phyloP scores from a whole-genome alignment of 2,329 filamentous ascomycete genomes.

The Venturia effusa region DNA sequence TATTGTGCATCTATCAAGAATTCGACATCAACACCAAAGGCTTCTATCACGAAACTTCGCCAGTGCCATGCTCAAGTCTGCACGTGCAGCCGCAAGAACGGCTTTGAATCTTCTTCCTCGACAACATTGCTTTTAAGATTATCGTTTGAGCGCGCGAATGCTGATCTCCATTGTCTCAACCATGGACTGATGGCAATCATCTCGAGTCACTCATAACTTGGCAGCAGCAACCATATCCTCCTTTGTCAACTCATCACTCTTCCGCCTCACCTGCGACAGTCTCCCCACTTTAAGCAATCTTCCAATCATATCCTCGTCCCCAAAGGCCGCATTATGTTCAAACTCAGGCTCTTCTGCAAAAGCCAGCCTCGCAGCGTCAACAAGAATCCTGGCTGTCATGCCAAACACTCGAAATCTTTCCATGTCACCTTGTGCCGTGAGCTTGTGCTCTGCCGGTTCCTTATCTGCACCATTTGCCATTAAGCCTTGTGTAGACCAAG shows the following conservation, averaged over 20 bases:
- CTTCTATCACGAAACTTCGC: too few species aligned
- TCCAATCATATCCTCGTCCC: slow-evolving; percentile 56
- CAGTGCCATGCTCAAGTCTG: too few species aligned
- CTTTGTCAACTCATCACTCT: slow-evolving; percentile 42
- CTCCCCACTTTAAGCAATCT: slow-evolving; percentile 45
- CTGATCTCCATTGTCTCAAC: too few species aligned
- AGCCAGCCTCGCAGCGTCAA: slow-evolving; percentile 77
- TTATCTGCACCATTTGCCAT: slow-evolving; percentile 9
- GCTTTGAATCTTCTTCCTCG: too few species aligned
- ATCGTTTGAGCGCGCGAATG: too few species aligned
- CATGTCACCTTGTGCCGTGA: slow-evolving; percentile 29
- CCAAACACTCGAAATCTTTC: slow-evolving; percentile 78
- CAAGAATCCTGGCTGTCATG: slow-evolving; percentile 87
- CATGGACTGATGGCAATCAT: too few species aligned
- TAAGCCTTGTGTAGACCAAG: slow-evolving; percentile 36
- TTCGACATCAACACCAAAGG: too few species aligned
- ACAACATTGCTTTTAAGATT: too few species aligned
- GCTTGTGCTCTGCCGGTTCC: background rate
- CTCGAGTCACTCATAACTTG: slow-evolving; percentile 25
- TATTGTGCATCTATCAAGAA: too few species aligned
- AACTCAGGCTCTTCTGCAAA: slow-evolving; percentile 78
- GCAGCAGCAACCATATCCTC: slow-evolving; percentile 40
- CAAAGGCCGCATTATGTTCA: slow-evolving; percentile 56
- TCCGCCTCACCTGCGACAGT: slow-evolving; percentile 37
- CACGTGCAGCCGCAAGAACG: too few species aligned